A percentile compares a stretch with the other conserved stretches of the same genome.
phyloP scores from a whole-genome alignment of 768 basidiomycete genomes.

The Phanerochaete sordida region DNA sequence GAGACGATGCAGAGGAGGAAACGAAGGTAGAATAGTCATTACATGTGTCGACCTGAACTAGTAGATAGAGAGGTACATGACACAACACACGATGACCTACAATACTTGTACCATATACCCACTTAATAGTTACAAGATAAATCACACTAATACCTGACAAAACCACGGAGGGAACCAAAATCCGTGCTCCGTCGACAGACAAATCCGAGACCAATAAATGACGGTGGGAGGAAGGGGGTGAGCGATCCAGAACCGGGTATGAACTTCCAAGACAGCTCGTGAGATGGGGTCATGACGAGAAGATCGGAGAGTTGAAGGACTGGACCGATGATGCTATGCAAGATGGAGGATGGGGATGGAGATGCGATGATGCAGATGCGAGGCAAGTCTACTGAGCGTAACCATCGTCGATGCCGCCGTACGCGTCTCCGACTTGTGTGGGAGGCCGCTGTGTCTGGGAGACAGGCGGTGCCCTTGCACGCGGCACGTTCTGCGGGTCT shows the following conservation, averaged over 20 bases:
- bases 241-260: neutral
- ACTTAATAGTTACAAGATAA: slow-evolving; percentile 2
- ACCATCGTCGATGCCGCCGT: neutral
- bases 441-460: neutral
- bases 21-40: neutral
- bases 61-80: slow-evolving; percentile 5
- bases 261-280: neutral
- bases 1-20: too few species aligned
- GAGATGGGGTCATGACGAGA: neutral
- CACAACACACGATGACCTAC: slow-evolving; percentile 7
- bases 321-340: neutral
- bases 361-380: neutral
- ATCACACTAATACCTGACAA: slow-evolving; percentile 3
- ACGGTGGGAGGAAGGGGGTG: neutral
- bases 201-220: neutral
- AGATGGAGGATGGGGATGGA: too few species aligned
- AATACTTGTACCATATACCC: slow-evolving; percentile 1
- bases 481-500: slow-evolving; percentile 4
- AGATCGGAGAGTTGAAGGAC: neutral
- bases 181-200: slow-evolving; percentile 3
- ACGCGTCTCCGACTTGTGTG: neutral
- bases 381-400: neutral
- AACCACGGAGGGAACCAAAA: neutral
- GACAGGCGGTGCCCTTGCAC: slow-evolving; percentile 3
- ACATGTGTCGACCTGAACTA: slow-evolving; percentile 5